Evolutionary conservation across 1,284 basidiomycete genomes (phyloP).

Genomic region (Trichosporon sp.): DNA sequence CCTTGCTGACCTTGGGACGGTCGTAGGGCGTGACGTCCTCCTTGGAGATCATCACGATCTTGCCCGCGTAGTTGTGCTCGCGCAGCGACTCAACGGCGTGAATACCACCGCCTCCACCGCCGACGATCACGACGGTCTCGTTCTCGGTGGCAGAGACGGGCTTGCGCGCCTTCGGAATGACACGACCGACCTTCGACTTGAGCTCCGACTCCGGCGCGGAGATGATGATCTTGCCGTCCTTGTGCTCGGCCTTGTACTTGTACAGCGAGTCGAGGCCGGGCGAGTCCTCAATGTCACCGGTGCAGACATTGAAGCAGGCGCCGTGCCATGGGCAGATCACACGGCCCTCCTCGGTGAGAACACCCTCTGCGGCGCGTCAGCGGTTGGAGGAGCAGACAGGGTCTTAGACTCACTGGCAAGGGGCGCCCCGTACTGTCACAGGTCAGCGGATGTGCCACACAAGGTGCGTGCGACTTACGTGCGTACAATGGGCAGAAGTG

Average conservation of each 20-base stretch:
- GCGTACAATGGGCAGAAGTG: slow-evolving; percentile 81
- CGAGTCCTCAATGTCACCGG: slow-evolving; percentile 69
- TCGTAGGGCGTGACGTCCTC: slow-evolving; percentile 83
- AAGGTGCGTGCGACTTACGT: slow-evolving; percentile 48
- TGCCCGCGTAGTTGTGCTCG: slow-evolving; percentile 73
- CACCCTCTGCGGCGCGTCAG: slow-evolving; percentile 61
- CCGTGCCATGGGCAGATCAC: slow-evolving; percentile 89
- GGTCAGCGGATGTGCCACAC: neutral
- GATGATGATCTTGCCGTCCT: slow-evolving; percentile 68
- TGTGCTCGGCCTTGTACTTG: slow-evolving; percentile 67
- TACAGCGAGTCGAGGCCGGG: slow-evolving; percentile 82
- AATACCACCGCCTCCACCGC: slow-evolving; percentile 71
- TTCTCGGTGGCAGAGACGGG: slow-evolving; percentile 52
- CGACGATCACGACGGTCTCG: slow-evolving; percentile 69
- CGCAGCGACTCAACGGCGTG: slow-evolving; percentile 77
- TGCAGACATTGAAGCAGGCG: slow-evolving; percentile 84
- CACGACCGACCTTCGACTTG: slow-evolving; percentile 63
- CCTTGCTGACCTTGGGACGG: slow-evolving; percentile 81
- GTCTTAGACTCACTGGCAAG: slow-evolving; percentile 30
- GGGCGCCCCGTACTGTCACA: slow-evolving; percentile 42
- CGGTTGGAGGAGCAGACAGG: neutral
- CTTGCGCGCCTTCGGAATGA: slow-evolving; percentile 40
- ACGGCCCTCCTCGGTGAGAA: slow-evolving; percentile 70
- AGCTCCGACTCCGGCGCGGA: slow-evolving; percentile 67
- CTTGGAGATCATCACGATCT: slow-evolving; percentile 73